Base-by-base conservation (phyloP, 2,329 filamentous ascomycete species). In the Hypoxylon sp. region DNA sequence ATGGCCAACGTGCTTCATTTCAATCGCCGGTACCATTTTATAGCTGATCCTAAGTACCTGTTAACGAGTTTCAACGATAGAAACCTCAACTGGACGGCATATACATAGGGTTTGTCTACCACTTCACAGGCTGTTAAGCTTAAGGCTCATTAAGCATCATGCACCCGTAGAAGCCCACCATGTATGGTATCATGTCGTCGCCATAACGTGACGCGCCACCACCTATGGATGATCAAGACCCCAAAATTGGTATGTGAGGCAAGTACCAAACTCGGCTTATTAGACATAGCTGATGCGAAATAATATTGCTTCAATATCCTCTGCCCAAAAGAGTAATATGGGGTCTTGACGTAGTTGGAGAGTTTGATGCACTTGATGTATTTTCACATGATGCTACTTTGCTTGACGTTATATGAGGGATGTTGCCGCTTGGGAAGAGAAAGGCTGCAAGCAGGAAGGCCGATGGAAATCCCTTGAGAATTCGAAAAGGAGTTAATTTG, bases 301-400 rank as follows among this genome's bases (percentile, higher is more conserved):
- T 37, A 37, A 37, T 37, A 2, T 37, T 17, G 11, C 22, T 27
- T 20, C 20, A 2, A 20, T 20, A 20, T 20, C 20, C 20, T 20
- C 20, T 20, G 20, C 20, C 20, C 20, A 20, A 1, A 20, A 20
- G 20, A 27, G 25, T 27, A 27, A 27, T 6, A 51, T 61, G 44
- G 57, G 61, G 44, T 20, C 17, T 54, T 11, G 50, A 37, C 13
- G 31, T 40, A 10, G 33, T 54, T 17, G 50, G n/a, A 6, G 63
- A 51, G 3, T 66, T 61, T 30, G 57, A 61, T 42, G 57, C 51
- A 3, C 31, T 58, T 40, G 51, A 61, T 13, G 22, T 66, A 4
- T 66, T 66, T 27, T 31, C 63, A 2, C 63, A 61, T 22, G 63
- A 66, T 46, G n/a, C 2, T 11, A 60, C 46, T 11, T 20, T 65